Conservation (phyloP, 768 basidiomycete genomes). For the Amanita thiersii region DNA sequence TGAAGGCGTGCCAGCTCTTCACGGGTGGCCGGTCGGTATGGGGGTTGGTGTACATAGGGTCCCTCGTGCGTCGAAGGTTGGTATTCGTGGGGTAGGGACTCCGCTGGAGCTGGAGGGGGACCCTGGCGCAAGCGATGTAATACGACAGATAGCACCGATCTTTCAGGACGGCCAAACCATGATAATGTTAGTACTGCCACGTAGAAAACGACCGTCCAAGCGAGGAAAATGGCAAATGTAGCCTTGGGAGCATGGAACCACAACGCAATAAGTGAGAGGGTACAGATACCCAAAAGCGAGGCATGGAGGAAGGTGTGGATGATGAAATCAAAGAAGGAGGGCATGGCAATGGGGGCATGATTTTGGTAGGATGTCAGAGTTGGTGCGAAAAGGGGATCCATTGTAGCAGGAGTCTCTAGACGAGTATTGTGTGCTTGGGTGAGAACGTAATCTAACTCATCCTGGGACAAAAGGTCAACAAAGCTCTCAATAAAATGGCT, state of each 20-base stretch:
- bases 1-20: conserved; percentile 31
- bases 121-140: conserved; percentile 33
- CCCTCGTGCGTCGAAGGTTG: conserved; percentile 20
- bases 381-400: conserved; percentile 20
- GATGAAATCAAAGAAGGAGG: conserved; percentile 1
- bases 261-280: conserved; percentile 49
- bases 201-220: conserved; percentile 57
- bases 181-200: conserved; percentile 40
- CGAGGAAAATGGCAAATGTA: conserved; percentile 57
- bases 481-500: conserved; percentile 4
- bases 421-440: conserved; percentile 46
- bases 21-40: conserved; percentile 38
- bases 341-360: conserved; percentile 17
- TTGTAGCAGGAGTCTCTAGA: conserved; percentile 41
- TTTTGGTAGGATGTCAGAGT: conserved; percentile 11
- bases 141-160: conserved; percentile 47
- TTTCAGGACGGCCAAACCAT: conserved; percentile 48
- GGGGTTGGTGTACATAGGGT: conserved; percentile 67
- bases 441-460: conserved; percentile 66
- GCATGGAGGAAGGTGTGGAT: conserved; percentile 36
- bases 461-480: conserved; percentile 32
- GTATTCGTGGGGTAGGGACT: conserved; percentile 18
- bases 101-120: conserved; percentile 18
- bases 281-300: conserved; percentile 48
- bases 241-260: conserved; percentile 47